These are phyloP conservation scores for Colletotrichum lindemuthianum DNA, from an alignment of 2,329 filamentous ascomycete genomes.

Conservation along the genomic window DNA sequence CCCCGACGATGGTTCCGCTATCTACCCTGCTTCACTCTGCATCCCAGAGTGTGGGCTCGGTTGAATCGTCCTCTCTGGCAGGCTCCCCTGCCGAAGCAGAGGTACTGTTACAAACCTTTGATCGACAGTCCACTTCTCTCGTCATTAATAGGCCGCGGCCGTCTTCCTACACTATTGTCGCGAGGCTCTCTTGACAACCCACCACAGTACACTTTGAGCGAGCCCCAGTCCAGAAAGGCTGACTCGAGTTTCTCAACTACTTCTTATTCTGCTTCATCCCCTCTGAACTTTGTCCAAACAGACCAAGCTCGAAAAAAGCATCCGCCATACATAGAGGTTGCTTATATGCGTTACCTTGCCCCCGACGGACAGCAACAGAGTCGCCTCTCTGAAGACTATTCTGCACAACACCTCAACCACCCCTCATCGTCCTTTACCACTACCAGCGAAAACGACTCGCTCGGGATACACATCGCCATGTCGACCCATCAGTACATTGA, in stretches of 20 bases:
- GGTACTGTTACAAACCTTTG: conserved; percentile 28
- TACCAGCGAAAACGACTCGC: background rate
- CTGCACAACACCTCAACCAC: background rate
- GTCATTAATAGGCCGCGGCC: conserved; percentile 36
- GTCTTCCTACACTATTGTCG: conserved; percentile 18
- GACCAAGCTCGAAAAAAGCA: background rate
- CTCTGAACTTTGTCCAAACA: background rate
- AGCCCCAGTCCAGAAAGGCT: conserved; percentile 44
- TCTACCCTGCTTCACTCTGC: conserved; percentile 20
- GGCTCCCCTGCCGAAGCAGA: conserved; percentile 18
- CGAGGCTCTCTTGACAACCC: conserved; percentile 32
- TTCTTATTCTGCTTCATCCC: conserved; percentile 18
- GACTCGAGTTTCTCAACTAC: conserved; percentile 28
- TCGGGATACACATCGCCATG: conserved; percentile 24
- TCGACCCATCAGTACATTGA: conserved; percentile 33
- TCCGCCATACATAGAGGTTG: conserved; percentile 40
- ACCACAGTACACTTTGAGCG: conserved; percentile 39
- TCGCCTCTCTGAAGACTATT: background rate
- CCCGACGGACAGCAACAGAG: background rate
- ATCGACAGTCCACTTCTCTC: conserved; percentile 33
- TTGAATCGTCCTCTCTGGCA: conserved; percentile 15
- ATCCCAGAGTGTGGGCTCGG: conserved; percentile 27
- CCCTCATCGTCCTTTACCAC: background rate
- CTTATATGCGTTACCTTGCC: conserved; percentile 41
- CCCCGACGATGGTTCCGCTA: conserved; percentile 21